Conservation (phyloP, 345 rosid genomes). For the Eucalyptus globulus region DNA sequence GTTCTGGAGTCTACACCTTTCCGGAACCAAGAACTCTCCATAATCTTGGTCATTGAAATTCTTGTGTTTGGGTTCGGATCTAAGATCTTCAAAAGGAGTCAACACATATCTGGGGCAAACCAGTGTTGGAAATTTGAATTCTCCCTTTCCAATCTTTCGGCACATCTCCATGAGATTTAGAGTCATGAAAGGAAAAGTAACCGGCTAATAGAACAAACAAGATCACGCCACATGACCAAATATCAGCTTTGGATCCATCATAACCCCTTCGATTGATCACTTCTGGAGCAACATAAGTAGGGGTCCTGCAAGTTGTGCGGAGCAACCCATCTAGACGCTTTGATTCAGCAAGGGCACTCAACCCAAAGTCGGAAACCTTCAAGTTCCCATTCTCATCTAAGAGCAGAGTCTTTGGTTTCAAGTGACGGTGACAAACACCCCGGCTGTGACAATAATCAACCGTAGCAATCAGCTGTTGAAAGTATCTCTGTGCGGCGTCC, state of each 20-base stretch:
- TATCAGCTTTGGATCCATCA: slow-evolving; percentile 22
- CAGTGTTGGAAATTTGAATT: slow-evolving; percentile 16
- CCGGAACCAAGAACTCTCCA: slow-evolving; percentile 47
- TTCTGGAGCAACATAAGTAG: slow-evolving; percentile 32
- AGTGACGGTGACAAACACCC: slow-evolving; percentile 73
- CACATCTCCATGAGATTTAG: slow-evolving; percentile 26
- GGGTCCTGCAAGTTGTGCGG: slow-evolving; percentile 31
- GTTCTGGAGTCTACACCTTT: slow-evolving; percentile 28
- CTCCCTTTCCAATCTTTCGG: slow-evolving; percentile 17
- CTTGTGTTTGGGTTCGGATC: slow-evolving; percentile 16
- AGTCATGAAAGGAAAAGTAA: slow-evolving; percentile 13
- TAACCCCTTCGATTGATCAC: slow-evolving; percentile 17
- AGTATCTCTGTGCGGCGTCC: slow-evolving; percentile 42
- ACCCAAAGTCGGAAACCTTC: slow-evolving; percentile 77
- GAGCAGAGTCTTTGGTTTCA: slow-evolving; percentile 77
- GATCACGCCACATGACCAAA: slow-evolving; percentile 27
- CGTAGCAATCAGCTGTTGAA: slow-evolving; percentile 72
- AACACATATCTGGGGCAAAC: slow-evolving; percentile 4
- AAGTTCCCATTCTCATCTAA: slow-evolving; percentile 66
- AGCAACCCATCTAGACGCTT: slow-evolving; percentile 62
- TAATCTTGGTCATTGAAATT: slow-evolving; percentile 12
- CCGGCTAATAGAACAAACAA: slow-evolving; percentile 21
- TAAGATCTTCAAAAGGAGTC: slow-evolving; percentile 17
- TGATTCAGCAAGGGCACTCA: slow-evolving; percentile 69
- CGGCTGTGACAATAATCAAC: slow-evolving; percentile 81